Evolutionary conservation across 371 early-diverging fungal species (phyloP), one percentile per base, ranked within the genome.

Genomic region (Saksenaea oblongispora): DNA sequence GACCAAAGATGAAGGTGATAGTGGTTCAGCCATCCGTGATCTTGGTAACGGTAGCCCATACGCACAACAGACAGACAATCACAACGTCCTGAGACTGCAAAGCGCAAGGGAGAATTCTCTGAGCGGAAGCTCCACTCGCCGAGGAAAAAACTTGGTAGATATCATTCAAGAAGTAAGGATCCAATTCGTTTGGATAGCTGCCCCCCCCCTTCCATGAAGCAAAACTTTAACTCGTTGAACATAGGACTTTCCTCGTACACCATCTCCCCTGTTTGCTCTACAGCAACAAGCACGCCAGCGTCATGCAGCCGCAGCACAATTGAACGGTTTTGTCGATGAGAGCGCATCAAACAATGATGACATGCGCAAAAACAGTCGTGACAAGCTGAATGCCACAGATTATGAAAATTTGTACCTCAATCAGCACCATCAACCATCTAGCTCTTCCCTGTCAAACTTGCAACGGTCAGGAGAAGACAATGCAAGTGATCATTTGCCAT

Each of bases 221-320:
- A 22, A n/a, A 24, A 22, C 17, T 56, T 26, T 54, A 36, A 34
- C 7, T 14, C 64, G 35, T 60, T 28, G 15, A 56, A 8, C 59
- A 35, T 62, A 84, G 71, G 93, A 93, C 66, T 93, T 91, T 62
- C 93, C 94, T 14, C 82, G 93, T 51, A 91, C 95, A 11, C 92
- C 92, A n/a, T 95, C 95, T 13, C 94, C 94, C 5, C 81, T 89
- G 5, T 87, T 87, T 66, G 87, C 87, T 28, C 74, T 84, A 61
- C 89, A 84, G 24, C 86, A 87, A 36, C 75, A 73, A 57, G 74
- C 75, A 18, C 80, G 81, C 22, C 78, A 78, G 54, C 73, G 83
- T 11, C 73, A 84, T 69, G 61, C 81, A 69, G 66, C 84, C 70
- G 61, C 73, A 66, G 57, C 70, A 62, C 62, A 42, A 61, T 22